Evolutionary conservation across 2,329 filamentous ascomycete genomes (phyloP), one percentile per base, ranked within the genome.

Genomic region (Arthroderma sp.): DNA sequence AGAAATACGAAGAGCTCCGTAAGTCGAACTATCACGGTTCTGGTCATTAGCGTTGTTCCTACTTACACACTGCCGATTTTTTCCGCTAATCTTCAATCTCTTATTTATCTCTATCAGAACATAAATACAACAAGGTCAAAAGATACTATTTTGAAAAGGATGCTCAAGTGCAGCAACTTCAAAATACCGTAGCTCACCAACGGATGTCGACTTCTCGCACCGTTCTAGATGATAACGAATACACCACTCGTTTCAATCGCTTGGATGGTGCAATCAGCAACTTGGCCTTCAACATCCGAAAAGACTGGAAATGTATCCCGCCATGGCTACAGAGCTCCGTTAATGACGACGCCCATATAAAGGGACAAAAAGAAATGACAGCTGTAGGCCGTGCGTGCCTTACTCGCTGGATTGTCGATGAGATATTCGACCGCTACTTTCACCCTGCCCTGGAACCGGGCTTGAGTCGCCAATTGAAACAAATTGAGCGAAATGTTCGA

Each of bases 111-210:
- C 11, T 27, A 36, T 15, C 51, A 94, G 88, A 91, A 58, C 79
- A 78, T 53, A 98, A 98, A 68, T 98, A 98, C 63, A 93, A 93
- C 63, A 94, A 95, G 60, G 89, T 98, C 47, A 98, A 98, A 70
- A 81, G 87, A 45, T 84, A 95, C 56, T 98, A 95, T 62, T 96
- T 96, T 62, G 91, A 96, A 52, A 82, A 94, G 55, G 83, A 82
- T 53, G 74, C 80, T 11, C 88, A 95, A 64, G 84, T 96, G 27
- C 89, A 95, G 62, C 83, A 91, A 56, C 74, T 98, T 11, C 91
- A 98, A 62, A 96, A 98, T 62, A 91, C 87, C n/a, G 77, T 98
- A 43, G 91, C 91, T 47, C 91, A 94, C 63, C 91, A 96, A 65
- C 82, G 89, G 47, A 81, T 98, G 63, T 91, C 91, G 3, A 83